Evolutionary conservation across 2,329 filamentous ascomycete species (phyloP).

Genomic region (Clonostachys byssicola): DNA sequence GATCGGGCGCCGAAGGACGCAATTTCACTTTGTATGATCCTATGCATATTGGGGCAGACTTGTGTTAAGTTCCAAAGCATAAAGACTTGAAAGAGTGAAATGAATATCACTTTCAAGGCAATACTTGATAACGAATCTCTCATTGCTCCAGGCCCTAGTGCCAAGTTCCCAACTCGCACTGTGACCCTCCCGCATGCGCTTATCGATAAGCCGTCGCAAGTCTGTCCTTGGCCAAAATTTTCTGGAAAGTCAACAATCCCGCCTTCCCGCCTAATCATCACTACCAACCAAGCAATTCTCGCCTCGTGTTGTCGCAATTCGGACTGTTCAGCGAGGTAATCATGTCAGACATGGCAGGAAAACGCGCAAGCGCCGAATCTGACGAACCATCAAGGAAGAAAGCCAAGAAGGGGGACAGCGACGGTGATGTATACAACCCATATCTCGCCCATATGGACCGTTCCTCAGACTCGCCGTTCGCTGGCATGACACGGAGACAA

Average conservation of each 20-base stretch:
- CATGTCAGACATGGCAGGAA: constrained; percentile 37
- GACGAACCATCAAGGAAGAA: constrained; percentile 38
- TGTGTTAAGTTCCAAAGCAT: neutral
- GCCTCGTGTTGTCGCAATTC: constrained; percentile 1
- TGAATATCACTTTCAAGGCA: neutral
- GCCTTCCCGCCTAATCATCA: neutral
- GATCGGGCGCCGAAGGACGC: no score
- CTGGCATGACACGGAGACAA: constrained; percentile 68
- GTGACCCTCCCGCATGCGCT: neutral
- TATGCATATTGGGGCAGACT: no score
- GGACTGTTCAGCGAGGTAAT: constrained; percentile 4
- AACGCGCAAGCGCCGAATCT: constrained; percentile 38
- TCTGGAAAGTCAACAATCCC: constrained; percentile 7
- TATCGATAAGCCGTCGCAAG: constrained; percentile 9
- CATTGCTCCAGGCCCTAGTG: no score
- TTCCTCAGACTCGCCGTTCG: constrained; percentile 46
- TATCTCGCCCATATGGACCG: constrained; percentile 80
- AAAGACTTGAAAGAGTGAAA: neutral
- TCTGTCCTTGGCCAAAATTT: constrained; percentile 19
- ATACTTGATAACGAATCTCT: neutral
- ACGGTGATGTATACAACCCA: constrained; percentile 58
- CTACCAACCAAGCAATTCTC: neutral
- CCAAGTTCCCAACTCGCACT: neutral
- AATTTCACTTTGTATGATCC: no score
- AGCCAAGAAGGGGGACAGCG: constrained; percentile 25